Percentiles rank a stretch among this genome's conserved stretches.
These are phyloP conservation scores for Tirmania nivea DNA, from an alignment of 495 filamentous ascomycete species.

Conservation along the genomic window DNA sequence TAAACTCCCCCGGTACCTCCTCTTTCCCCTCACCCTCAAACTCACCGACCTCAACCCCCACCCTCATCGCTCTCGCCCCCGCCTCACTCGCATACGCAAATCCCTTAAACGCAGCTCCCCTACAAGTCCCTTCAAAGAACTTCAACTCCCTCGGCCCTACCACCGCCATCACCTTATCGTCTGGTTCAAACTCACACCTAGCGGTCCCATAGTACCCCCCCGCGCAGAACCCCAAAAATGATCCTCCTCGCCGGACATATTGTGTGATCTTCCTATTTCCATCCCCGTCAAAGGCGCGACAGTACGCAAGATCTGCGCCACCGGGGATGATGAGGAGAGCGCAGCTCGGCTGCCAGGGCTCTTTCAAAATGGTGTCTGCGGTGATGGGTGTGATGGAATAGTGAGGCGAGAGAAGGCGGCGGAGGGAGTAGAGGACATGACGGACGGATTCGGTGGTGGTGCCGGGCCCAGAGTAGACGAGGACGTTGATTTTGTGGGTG, in stretches of 20 bases:
- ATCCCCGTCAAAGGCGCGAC: constrained; percentile 62
- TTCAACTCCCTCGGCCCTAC: constrained; percentile 64
- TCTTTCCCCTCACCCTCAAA: constrained; percentile 23
- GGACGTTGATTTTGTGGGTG: no score
- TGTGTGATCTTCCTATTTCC: constrained; percentile 67
- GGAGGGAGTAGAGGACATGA: constrained; percentile 71
- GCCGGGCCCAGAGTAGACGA: not conserved
- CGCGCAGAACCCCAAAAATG: constrained; percentile 79
- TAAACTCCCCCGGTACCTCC: constrained; percentile 40
- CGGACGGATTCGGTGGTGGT: constrained; percentile 62
- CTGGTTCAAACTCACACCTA: constrained; percentile 77
- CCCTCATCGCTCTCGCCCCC: constrained; percentile 50
- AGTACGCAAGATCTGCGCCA: constrained; percentile 87
- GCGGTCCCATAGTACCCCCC: constrained; percentile 76
- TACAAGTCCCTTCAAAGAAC: constrained; percentile 72
- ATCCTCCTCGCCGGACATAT: constrained; percentile 67
- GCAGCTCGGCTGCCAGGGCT: constrained; percentile 77
- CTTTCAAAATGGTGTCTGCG: constrained; percentile 57
- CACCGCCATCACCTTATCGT: constrained; percentile 61
- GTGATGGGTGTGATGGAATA: constrained; percentile 81
- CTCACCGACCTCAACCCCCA: constrained; percentile 41
- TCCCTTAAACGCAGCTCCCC: constrained; percentile 70
- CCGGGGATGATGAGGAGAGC: constrained; percentile 82
- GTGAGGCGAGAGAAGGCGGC: constrained; percentile 71
- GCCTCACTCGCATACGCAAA: constrained; percentile 82